Percentiles rank a stretch among this genome's conserved stretches.
Evolutionary conservation across 176 grass and related monocot genomes (phyloP).

Genomic region (Echinochloa phyllopogon): DNA sequence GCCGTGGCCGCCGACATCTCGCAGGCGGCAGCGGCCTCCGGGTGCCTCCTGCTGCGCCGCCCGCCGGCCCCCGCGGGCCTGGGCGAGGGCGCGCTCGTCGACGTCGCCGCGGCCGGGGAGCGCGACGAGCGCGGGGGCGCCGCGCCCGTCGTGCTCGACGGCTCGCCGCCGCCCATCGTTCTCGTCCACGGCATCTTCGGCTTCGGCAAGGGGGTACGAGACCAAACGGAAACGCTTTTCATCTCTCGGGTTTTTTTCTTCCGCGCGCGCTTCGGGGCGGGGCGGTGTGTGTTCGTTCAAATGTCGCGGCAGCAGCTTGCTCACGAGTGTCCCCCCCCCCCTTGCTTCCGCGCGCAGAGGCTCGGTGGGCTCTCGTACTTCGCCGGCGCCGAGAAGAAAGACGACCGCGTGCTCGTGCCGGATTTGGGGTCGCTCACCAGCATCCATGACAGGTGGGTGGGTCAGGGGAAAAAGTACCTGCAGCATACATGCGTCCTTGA

Average conservation of each 20-base stretch:
- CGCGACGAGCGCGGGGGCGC: constrained; percentile 40
- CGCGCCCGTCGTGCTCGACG: constrained; percentile 59
- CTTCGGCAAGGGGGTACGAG: constrained; percentile 90
- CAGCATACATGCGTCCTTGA: background rate
- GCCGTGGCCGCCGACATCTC: constrained; percentile 91
- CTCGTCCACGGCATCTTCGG: constrained; percentile 98
- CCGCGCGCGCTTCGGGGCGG: background rate
- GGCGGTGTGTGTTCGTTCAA: constrained; percentile 28
- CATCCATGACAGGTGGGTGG: constrained; percentile 89
- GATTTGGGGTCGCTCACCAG: constrained; percentile 98
- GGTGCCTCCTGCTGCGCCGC: constrained; percentile 49
- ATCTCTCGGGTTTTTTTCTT: background rate
- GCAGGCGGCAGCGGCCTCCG: constrained; percentile 63
- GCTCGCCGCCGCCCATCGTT: constrained; percentile 83
- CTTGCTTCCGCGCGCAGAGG: constrained; percentile 55
- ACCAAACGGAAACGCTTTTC: background rate
- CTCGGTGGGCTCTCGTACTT: constrained; percentile 94
- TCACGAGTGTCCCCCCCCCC: background rate
- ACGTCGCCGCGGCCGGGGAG: constrained; percentile 46
- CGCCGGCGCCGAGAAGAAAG: constrained; percentile 97
- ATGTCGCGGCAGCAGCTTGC: constrained; percentile 30
- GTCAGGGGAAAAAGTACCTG: background rate
- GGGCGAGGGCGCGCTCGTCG: constrained; percentile 41
- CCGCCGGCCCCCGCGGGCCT: background rate
- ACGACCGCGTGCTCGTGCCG: constrained; percentile 94